Base-by-base conservation (phyloP, 2,329 filamentous ascomycete species). In the Lasiodiplodia hormozganensis region DNA sequence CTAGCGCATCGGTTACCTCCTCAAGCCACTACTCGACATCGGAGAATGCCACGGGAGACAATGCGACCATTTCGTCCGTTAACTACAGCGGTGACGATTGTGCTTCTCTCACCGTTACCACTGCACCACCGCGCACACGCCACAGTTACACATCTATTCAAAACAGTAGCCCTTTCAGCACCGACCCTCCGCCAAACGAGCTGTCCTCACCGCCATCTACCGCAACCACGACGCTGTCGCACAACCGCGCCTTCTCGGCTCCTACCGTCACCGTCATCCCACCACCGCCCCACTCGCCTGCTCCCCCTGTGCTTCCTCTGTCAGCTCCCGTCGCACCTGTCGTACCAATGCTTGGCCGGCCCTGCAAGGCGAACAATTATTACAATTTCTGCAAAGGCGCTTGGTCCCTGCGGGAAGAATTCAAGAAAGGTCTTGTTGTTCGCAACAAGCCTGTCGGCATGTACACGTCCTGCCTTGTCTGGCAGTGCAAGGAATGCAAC, bases 361-460 rank as follows among this genome's bases (percentile, higher is more conserved):
- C 79, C 0, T 77, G 75, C 72, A 80, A 79, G 70, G 73, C 75
- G n/a, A 81, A 80, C 70, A 74, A 77, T 69, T 81, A 80, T 72
- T 80, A 77, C 76, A 78, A 78, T 23, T 81, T 80, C 72, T 81
- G 79, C 73, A 80, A 80, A 73, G 79, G 79, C 40, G 75, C 79
- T 2, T 80, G 79, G 79, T 73, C 73, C 1, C 71, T 75, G 2
- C 75, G 78, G 40, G 76, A 78, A 70, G 76, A 79, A 16, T 23
- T 70, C 2, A 76, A 74, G 28, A 77, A 77, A n/a, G 78, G 78
- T 0, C 71, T 81, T 0, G 40, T 47, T 0, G 47, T 78, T 5
- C 74, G 77, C 54, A 74, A 71, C 1, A 72, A 75, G 21, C 79
- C 78, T 0, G 72, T 71, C 2, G 79, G 79, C 40, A 74, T 78